Base-by-base conservation (phyloP, 108 stramenopile genomes). In the Nannochloropsis oceanica region DNA sequence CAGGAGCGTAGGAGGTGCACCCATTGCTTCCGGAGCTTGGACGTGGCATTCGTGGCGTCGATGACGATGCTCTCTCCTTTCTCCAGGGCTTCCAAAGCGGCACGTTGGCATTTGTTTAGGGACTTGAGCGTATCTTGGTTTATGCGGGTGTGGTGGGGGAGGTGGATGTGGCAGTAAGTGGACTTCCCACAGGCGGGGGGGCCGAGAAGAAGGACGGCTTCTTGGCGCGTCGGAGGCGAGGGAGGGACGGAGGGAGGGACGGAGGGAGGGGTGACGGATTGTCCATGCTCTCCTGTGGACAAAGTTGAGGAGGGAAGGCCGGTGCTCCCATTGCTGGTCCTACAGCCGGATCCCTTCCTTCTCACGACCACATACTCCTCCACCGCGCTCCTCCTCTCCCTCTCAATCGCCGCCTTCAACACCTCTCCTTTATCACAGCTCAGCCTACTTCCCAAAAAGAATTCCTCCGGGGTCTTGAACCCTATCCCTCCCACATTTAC, bases 401-500 rank as follows among this genome's bases (percentile, higher is more conserved):
- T 34, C 34, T 34, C 34, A 1, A 34, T 5, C 34, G 34, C 34
- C 34, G 34, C 34, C 34, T 34, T 34, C 34, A 34, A 34, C 34
- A 34, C 34, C 34, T 34, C 34, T 34, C 34, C 34, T 34, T 34
- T 34, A 34, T 34, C 34, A 34, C 34, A 34, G 34, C 34, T 34
- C 34, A 34, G 34, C 34, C 34, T 34, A 73, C 59, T 73, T 8
- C 81, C 25, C 80, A 42, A 24, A 25, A 85, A 85, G 34, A 81
- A 85, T 42, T 85, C 80, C 44, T 85, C 85, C 26, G 85, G 85
- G 5, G 85, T 85, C 85, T 85, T 80, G 44, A 85, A 85, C 44
- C 80, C 80, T 14, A 85, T 59, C 34, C 5, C 34, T 13, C 44
- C 22, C 8, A 42, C 80, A 44, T 85, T 85, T 27, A 85, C 24